Conservation (phyloP, 2,329 filamentous ascomycete genomes). For the Camillea tinctor region DNA sequence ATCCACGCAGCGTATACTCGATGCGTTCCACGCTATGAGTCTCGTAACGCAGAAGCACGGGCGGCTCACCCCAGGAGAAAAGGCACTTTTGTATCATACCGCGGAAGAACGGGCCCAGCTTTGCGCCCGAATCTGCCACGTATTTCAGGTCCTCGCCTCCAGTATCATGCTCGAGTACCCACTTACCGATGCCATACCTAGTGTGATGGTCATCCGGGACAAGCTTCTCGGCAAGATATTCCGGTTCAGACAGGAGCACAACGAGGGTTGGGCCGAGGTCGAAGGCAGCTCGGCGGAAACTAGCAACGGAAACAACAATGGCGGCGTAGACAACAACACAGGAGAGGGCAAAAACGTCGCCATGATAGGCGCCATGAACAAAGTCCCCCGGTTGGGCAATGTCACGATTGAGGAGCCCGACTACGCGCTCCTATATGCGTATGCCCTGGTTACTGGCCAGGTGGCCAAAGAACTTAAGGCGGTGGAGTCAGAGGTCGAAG, state of each 20-base stretch:
- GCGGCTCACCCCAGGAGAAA: slow-evolving; percentile 74
- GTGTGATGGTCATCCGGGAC: slow-evolving; percentile 77
- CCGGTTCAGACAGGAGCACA: slow-evolving; percentile 73
- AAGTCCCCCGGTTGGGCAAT: slow-evolving; percentile 29
- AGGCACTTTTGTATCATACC: slow-evolving; percentile 76
- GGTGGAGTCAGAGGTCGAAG: slow-evolving; percentile 61
- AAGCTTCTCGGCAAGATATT: slow-evolving; percentile 84
- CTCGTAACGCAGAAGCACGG: slow-evolving; percentile 82
- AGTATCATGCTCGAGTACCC: slow-evolving; percentile 95
- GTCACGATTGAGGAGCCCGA: slow-evolving; percentile 67
- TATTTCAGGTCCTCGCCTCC: slow-evolving; percentile 81
- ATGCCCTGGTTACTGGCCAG: slow-evolving; percentile 69
- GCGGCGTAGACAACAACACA: slow-evolving; percentile 8
- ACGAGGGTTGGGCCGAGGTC: slow-evolving; percentile 35
- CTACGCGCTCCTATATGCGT: slow-evolving; percentile 90
- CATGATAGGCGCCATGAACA: slow-evolving; percentile 20
- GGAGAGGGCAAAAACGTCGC: background rate
- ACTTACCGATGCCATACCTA: slow-evolving; percentile 83
- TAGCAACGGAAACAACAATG: slow-evolving; percentile 8
- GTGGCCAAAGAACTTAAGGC: slow-evolving; percentile 63
- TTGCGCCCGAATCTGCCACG: slow-evolving; percentile 86
- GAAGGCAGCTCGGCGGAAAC: slow-evolving; percentile 36
- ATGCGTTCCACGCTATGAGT: slow-evolving; percentile 95
- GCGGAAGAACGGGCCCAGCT: slow-evolving; percentile 75
- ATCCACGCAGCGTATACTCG: slow-evolving; percentile 80